Base-by-base conservation (phyloP, 441 rosid species). In the Populus hybrid region DNA sequence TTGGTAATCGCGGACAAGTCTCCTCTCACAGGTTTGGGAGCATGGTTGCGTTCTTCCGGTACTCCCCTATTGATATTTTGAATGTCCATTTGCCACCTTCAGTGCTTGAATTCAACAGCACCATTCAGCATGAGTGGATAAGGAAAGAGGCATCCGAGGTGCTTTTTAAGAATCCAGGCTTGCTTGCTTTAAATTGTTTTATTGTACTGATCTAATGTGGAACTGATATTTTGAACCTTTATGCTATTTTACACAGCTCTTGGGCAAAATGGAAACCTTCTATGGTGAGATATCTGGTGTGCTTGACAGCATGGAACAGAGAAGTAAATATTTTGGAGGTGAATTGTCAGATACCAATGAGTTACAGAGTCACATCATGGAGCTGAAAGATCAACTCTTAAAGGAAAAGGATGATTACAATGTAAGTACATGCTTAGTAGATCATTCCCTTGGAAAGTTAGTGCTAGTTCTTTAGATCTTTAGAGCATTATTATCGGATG, bases 31-130 rank as follows among this genome's bases (percentile, higher is more conserved):
- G 99, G 86, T 92, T 88, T 73, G 99, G 99, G 69, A 88, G 88
- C 86, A 94, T 94, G 99, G 95, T 95, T 88, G 98, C 94, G 0
- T 89, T 95, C 88, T 95, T 95, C 86, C 91, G 92, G 72, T 95
- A 92, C 80, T 95, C 99, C 71, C 98, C 99, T 23, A 88, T 92
- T 76, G 92, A 94, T 74, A 94, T 95, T 82, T 94, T 86, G 63
- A 87, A 92, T 28, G 97, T 95, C 61, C 84, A 82, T 82, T 78
- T 95, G 71, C 98, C 99, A 2, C 94, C 98, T 11, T 84, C 88
- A 16, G 61, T 85, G 79, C 95, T 95, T 76, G 97, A 94, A 77
- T 92, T 91, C 83, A 80, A 76, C 74, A 87, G 87, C 73, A 81
- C 73, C 68, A 80, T 69, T 75, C 98, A 89, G 77, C 97, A 74